Percentiles rank a stretch among this genome's conserved stretches.
Evolutionary conservation across 768 basidiomycete genomes (phyloP).

Genomic region (Botryobasidium botryosum): DNA sequence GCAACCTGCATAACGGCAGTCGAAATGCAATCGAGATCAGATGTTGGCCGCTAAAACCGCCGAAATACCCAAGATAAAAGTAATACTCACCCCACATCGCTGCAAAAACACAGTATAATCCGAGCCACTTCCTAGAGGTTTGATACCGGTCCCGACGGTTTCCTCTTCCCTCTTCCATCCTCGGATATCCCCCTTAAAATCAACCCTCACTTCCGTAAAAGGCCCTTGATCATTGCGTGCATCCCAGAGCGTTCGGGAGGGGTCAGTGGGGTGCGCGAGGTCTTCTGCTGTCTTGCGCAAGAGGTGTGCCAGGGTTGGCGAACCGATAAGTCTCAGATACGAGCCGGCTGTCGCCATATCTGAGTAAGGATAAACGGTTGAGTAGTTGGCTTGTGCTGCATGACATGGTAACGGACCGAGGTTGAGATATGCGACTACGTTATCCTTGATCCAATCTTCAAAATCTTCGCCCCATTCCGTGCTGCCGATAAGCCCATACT

Average conservation of each 20-base stretch:
- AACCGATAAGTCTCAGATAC: constrained; percentile 37
- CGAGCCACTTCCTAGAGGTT: constrained; percentile 66
- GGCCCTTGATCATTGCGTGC: constrained; percentile 43
- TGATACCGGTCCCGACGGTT: constrained; percentile 24
- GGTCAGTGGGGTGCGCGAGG: constrained; percentile 53
- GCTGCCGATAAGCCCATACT: constrained; percentile 60
- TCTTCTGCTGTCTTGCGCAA: constrained; percentile 49
- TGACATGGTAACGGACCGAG: constrained; percentile 27
- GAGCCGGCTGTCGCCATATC: constrained; percentile 52
- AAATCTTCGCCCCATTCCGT: constrained; percentile 96
- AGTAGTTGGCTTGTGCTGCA: background rate
- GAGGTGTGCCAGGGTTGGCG: constrained; percentile 71
- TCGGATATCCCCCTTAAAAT: constrained; percentile 11
- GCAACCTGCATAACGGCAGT: constrained; percentile 18
- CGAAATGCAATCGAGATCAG: background rate
- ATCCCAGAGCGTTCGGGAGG: constrained; percentile 60
- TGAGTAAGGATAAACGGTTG: background rate
- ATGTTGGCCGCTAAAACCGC: background rate
- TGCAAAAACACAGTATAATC: constrained; percentile 91
- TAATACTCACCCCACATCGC: constrained; percentile 38
- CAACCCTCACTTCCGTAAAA: constrained; percentile 25
- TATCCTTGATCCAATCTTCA: constrained; percentile 52
- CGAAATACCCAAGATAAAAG: constrained; percentile 6
- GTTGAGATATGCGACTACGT: constrained; percentile 80
- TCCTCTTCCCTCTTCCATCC: constrained; percentile 3